phyloP scores from a whole-genome alignment of 306 rosid species.

The Rosa lucieae region DNA sequence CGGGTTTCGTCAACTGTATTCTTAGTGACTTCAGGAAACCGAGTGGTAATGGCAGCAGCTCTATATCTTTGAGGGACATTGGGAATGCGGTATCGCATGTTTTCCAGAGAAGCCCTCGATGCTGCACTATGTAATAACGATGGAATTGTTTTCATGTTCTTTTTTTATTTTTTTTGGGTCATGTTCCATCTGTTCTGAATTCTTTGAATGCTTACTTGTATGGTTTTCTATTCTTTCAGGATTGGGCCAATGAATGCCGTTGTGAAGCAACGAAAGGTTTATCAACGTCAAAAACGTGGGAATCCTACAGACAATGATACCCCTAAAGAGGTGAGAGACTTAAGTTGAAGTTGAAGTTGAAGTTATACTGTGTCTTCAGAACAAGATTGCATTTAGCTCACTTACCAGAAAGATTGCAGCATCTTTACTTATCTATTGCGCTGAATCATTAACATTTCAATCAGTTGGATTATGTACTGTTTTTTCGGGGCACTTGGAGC shows the following conservation, averaged over 20 bases:
- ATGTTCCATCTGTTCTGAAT: neutral
- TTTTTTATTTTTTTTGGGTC: neutral
- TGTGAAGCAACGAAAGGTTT: conserved; percentile 52
- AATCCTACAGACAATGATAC: conserved; percentile 46
- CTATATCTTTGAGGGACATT: conserved; percentile 56
- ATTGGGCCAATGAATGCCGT: conserved; percentile 85
- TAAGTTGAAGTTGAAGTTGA: neutral
- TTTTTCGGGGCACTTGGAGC: neutral
- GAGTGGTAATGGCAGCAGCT: conserved; percentile 12
- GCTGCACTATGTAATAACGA: conserved; percentile 59
- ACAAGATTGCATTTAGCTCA: neutral
- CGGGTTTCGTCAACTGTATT: conserved; percentile 56
- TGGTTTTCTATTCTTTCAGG: conserved; percentile 34
- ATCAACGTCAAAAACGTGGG: conserved; percentile 33
- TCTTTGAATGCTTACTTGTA: neutral
- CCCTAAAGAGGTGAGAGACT: conserved; percentile 62
- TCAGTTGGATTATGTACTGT: neutral
- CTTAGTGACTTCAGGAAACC: conserved; percentile 40
- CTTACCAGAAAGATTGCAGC: neutral
- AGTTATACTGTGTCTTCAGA: neutral
- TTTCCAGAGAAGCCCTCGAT: conserved; percentile 51
- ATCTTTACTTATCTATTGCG: neutral
- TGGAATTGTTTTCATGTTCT: neutral
- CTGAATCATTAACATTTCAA: neutral
- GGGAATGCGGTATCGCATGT: conserved; percentile 56